Evolutionary conservation across 345 rosid species (phyloP).

Genomic region (Tarenaya hassleriana): DNA sequence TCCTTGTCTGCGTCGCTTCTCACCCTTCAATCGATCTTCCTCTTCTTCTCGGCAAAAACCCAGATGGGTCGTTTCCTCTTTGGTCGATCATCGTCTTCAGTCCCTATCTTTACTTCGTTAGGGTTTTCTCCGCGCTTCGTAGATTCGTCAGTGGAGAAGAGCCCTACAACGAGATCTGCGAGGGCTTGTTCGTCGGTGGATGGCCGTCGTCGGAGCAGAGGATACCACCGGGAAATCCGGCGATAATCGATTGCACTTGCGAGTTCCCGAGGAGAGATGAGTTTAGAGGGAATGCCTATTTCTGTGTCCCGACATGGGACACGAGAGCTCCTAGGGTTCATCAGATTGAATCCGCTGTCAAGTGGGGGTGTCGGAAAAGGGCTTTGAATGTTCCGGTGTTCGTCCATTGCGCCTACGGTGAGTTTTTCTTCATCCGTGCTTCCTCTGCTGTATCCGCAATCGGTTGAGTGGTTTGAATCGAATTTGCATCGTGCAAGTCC

Average conservation of each 20-base stretch:
- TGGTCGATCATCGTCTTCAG: constrained; percentile 51
- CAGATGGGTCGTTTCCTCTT: constrained; percentile 56
- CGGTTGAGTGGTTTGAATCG: background rate
- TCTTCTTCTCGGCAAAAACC: constrained; percentile 47
- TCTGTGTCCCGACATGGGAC: constrained; percentile 76
- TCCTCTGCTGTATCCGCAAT: background rate
- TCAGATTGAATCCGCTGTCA: constrained; percentile 64
- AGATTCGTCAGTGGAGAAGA: constrained; percentile 46
- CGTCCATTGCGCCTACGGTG: constrained; percentile 73
- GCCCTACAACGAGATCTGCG: constrained; percentile 43
- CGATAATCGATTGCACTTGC: constrained; percentile 65
- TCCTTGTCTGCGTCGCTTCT: constrained; percentile 36
- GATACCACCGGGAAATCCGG: constrained; percentile 65
- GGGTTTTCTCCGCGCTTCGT: constrained; percentile 39
- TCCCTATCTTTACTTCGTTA: constrained; percentile 47
- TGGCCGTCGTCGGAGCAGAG: constrained; percentile 46
- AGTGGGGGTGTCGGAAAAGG: constrained; percentile 65
- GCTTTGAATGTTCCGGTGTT: constrained; percentile 50
- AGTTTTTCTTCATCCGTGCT: constrained; percentile 14
- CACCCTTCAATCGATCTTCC: constrained; percentile 45
- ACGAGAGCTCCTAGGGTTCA: constrained; percentile 60
- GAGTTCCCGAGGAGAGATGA: constrained; percentile 49
- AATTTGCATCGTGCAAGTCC: no score
- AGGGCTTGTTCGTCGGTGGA: constrained; percentile 64
- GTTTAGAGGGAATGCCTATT: constrained; percentile 39